Percentiles rank a stretch among this genome's conserved stretches.
These are phyloP conservation scores for Coemansia sp. DNA, from an alignment of 192 early-diverging fungal species.

Conservation along the genomic window DNA sequence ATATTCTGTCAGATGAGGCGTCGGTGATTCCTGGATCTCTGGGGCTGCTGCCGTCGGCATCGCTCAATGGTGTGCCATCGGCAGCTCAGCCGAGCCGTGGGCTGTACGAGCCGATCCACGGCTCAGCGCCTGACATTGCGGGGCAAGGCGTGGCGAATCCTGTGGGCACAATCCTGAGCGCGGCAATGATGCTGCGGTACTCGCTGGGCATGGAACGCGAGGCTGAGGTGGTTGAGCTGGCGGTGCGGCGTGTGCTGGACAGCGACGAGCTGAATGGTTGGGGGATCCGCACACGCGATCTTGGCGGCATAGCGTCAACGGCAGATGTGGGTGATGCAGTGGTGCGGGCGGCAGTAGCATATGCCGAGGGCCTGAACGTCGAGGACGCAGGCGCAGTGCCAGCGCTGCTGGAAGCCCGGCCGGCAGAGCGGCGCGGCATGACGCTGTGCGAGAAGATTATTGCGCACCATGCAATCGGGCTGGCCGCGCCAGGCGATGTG, in stretches of 20 bases:
- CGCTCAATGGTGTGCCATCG: conserved; percentile 83
- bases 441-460: conserved; percentile 80
- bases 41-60: conserved; percentile 90
- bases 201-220: conserved; percentile 88
- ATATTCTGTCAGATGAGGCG: conserved; percentile 95
- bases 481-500: conserved; percentile 65
- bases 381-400: conserved; percentile 52
- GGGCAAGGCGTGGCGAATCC: conserved; percentile 97
- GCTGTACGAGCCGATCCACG: conserved; percentile 99
- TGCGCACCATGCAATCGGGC: conserved; percentile 71
- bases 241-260: conserved; percentile 90
- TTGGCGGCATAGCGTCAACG: conserved; percentile 84
- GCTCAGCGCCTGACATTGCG: conserved; percentile 97
- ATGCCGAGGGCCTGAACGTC: conserved; percentile 62
- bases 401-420: conserved; percentile 50
- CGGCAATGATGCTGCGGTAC: conserved; percentile 92
- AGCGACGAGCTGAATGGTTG: conserved; percentile 66
- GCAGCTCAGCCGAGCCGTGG: conserved; percentile 71
- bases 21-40: conserved; percentile 93
- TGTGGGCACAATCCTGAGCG: conserved; percentile 94
- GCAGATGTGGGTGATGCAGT: conserved; percentile 91
- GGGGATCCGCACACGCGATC: conserved; percentile 84
- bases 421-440: conserved; percentile 63
- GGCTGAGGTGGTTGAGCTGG: conserved; percentile 87
- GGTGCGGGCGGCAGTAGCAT: conserved; percentile 63